A percentile compares a stretch with the other conserved stretches of the same genome.
Conservation (phyloP, 2,329 filamentous ascomycete genomes). For the Pseudogymnoascus sp. region DNA sequence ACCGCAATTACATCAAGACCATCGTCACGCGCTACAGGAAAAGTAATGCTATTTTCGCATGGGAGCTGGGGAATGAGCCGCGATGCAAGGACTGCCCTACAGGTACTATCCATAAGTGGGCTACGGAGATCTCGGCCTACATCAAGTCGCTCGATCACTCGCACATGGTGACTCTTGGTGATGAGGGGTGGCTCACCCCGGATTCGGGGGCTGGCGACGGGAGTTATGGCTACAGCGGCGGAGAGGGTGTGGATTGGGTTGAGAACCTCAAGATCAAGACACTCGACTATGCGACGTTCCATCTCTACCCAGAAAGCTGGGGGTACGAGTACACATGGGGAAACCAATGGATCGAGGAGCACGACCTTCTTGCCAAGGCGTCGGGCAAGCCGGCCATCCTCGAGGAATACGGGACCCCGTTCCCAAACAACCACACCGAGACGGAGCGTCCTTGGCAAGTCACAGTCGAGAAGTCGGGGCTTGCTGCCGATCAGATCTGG, state of each 20-base stretch:
- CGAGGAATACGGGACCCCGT: conserved; percentile 32
- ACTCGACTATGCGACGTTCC: conserved; percentile 46
- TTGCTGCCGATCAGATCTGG: conserved; percentile 25
- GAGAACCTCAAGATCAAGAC: conserved; percentile 40
- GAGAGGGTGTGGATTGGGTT: conserved; percentile 42
- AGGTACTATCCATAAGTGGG: conserved; percentile 53
- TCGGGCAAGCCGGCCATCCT: conserved; percentile 34
- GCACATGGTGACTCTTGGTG: conserved; percentile 57
- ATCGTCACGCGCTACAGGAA: conserved; percentile 52
- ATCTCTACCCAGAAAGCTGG: conserved; percentile 43
- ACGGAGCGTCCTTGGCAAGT: conserved; percentile 22
- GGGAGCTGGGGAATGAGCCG: conserved; percentile 62
- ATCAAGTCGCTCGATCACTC: conserved; percentile 54
- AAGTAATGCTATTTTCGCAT: conserved; percentile 55
- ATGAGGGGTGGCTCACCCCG: conserved; percentile 50
- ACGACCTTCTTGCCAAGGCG: conserved; percentile 33
- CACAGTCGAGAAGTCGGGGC: conserved; percentile 18
- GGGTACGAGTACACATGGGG: conserved; percentile 34
- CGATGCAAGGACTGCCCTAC: conserved; percentile 53
- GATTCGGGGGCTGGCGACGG: conserved; percentile 31
- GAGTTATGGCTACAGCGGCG: conserved; percentile 37
- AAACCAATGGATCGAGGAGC: conserved; percentile 39
- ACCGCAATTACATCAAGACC: conserved; percentile 49
- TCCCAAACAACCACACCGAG: conserved; percentile 20
- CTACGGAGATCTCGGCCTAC: conserved; percentile 47